Base-by-base conservation (phyloP, 1,284 basidiomycete genomes). In the Pseudozyma thailandica region DNA sequence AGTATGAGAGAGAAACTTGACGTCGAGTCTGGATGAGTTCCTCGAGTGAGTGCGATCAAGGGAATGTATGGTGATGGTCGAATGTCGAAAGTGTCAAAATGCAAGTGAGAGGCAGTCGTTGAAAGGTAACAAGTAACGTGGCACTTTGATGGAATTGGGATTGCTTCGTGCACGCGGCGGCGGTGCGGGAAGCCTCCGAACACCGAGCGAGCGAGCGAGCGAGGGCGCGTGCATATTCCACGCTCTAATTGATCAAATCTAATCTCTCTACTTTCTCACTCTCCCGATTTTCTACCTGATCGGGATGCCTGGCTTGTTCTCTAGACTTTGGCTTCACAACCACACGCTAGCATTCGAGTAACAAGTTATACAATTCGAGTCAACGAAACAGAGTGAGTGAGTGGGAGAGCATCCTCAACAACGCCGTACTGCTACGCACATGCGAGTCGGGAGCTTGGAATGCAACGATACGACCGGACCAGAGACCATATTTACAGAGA, bases 401-500 rank as follows among this genome's bases (percentile, higher is more conserved):
- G 6, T 27, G 42, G n/a, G 18, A 25, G 10, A n/a, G 35, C 18
- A 39, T 45, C 33, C 52, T 47, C 52, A 39, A 56, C 49, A 50
- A 31, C 21, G 23, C 35, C 20, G 27, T 38, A 63, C n/a, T n/a
- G n/a, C n/a, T n/a, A n/a, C n/a, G n/a, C n/a, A n/a, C n/a, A n/a
- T n/a, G n/a, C n/a, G n/a, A n/a, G n/a, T n/a, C n/a, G n/a, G n/a
- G n/a, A n/a, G n/a, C n/a, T n/a, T n/a, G n/a, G n/a, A n/a, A n/a
- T n/a, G n/a, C n/a, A n/a, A n/a, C n/a, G n/a, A n/a, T n/a, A n/a
- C n/a, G n/a, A n/a, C n/a, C n/a, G n/a, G n/a, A n/a, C n/a, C n/a
- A n/a, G n/a, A n/a, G n/a, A 44, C 15, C 47, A 42, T 38, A 41
- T 50, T 12, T 42, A 50, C 50, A 64, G 30, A 38, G 12, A 16